phyloP scores from a whole-genome alignment of 805 yeast genomes.

The Metschnikowia hibisci region DNA sequence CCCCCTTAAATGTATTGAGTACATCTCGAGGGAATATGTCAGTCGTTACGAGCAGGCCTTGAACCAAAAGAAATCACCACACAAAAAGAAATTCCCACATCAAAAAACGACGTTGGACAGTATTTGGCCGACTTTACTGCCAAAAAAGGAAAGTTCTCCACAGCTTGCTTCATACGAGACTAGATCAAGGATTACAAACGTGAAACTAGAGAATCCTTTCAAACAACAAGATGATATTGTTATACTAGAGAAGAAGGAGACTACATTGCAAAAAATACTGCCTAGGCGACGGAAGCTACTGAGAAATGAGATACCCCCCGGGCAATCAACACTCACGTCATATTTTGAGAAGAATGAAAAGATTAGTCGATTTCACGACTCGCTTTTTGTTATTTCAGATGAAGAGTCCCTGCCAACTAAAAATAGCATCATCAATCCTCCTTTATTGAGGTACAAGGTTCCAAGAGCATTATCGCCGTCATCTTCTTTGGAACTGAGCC shows the following conservation, averaged over 20 bases:
- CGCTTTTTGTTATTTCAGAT: constrained; percentile 12
- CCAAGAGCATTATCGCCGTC: constrained; percentile 2
- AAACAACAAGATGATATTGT: background rate
- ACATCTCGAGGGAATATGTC: constrained; percentile 16
- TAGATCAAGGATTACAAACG: background rate
- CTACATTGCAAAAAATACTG: constrained; percentile 3
- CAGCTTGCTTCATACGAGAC: background rate
- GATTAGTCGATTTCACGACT: constrained; percentile 6
- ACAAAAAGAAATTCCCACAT: constrained; percentile 15
- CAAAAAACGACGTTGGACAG: constrained; percentile 29
- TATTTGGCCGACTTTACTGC: constrained; percentile 15
- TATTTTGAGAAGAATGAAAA: constrained; percentile 11
- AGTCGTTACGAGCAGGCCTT: constrained; percentile 9
- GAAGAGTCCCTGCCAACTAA: constrained; percentile 10
- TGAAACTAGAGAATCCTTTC: background rate
- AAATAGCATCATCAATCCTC: background rate
- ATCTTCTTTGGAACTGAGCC: constrained; percentile 15
- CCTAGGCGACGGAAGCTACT: constrained; percentile 7
- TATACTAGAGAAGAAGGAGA: background rate
- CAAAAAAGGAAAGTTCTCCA: background rate
- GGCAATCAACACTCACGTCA: constrained; percentile 18
- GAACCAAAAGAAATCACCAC: constrained; percentile 13
- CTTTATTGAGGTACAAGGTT: background rate
- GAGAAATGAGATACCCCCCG: constrained; percentile 12
- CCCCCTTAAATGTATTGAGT: constrained; percentile 20